Conservation (phyloP, 208 protist genomes). For the Trypanosoma cruzi region DNA sequence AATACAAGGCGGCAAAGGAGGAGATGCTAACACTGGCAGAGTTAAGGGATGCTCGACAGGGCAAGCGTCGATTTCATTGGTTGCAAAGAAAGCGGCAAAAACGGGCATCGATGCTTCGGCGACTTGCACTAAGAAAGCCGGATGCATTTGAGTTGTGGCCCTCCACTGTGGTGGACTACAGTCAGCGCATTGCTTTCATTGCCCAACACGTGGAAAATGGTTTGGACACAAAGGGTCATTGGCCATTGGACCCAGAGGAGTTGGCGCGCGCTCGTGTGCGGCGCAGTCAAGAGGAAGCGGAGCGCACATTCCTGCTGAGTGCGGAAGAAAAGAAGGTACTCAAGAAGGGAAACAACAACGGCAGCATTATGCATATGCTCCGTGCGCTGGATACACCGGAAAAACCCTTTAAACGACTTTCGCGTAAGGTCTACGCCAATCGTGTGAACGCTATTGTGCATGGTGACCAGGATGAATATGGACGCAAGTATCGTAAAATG, state of each 20-base stretch:
- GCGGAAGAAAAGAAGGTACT: slow-evolving; percentile 48
- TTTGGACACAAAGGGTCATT: slow-evolving; percentile 74
- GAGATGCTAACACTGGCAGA: slow-evolving; percentile 78
- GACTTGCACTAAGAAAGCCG: slow-evolving; percentile 80
- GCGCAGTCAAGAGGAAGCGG: slow-evolving; percentile 53
- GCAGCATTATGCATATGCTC: slow-evolving; percentile 64
- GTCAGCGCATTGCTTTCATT: slow-evolving; percentile 82
- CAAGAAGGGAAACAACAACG: slow-evolving; percentile 19
- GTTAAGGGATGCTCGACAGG: slow-evolving; percentile 73
- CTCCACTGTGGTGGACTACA: slow-evolving; percentile 75
- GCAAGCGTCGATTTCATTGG: slow-evolving; percentile 87
- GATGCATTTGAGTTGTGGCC: slow-evolving; percentile 75
- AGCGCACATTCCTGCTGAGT: slow-evolving; percentile 68
- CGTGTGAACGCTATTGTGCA: slow-evolving; percentile 87
- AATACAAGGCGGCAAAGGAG: slow-evolving; percentile 69
- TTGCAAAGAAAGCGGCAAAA: slow-evolving; percentile 79
- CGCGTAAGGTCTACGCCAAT: slow-evolving; percentile 82
- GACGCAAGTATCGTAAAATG: slow-evolving; percentile 74
- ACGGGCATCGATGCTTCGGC: slow-evolving; percentile 56
- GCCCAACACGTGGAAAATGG: slow-evolving; percentile 90
- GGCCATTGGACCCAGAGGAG: slow-evolving; percentile 69
- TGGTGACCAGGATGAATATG: slow-evolving; percentile 87
- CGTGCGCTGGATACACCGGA: slow-evolving; percentile 38
- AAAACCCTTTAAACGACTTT: slow-evolving; percentile 80
- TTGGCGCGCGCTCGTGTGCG: slow-evolving; percentile 57